Conservation (phyloP, 1,284 basidiomycete species). For the Ceratobasidium sp. region DNA sequence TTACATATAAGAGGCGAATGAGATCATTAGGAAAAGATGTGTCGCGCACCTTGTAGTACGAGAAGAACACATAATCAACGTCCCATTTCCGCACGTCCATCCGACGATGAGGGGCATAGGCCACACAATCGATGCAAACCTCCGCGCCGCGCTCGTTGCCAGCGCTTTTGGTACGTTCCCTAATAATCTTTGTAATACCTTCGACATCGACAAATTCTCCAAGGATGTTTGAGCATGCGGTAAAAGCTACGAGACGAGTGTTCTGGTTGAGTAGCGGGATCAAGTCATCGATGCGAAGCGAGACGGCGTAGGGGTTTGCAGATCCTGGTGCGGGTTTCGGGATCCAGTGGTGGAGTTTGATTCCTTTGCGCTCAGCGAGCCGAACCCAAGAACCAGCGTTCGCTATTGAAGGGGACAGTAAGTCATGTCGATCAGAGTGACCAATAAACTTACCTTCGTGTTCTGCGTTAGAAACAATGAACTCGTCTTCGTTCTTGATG, state of each 20-base stretch:
- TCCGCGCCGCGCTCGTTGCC: conserved; percentile 72
- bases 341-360: conserved; percentile 68
- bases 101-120: conserved; percentile 79
- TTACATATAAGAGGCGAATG: neutral
- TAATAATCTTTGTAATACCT: conserved; percentile 66
- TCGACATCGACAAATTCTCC: conserved; percentile 76
- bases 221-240: conserved; percentile 82
- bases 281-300: conserved; percentile 69
- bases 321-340: conserved; percentile 59
- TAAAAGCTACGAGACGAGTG: conserved; percentile 80
- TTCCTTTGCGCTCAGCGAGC: conserved; percentile 69
- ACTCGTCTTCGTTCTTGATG: conserved; percentile 72
- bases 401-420: conserved; percentile 60
- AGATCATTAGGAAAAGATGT: neutral
- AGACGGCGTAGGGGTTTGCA: conserved; percentile 74
- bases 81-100: conserved; percentile 82
- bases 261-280: conserved; percentile 71
- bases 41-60: conserved; percentile 77
- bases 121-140: conserved; percentile 80
- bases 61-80: conserved; percentile 78
- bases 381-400: conserved; percentile 85
- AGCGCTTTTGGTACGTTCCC: conserved; percentile 56
- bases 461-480: conserved; percentile 76
- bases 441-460: conserved; percentile 71
- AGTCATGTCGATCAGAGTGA: conserved; percentile 6